Conservation (phyloP, 805 yeast genomes). For the Yarrowia sp. region DNA sequence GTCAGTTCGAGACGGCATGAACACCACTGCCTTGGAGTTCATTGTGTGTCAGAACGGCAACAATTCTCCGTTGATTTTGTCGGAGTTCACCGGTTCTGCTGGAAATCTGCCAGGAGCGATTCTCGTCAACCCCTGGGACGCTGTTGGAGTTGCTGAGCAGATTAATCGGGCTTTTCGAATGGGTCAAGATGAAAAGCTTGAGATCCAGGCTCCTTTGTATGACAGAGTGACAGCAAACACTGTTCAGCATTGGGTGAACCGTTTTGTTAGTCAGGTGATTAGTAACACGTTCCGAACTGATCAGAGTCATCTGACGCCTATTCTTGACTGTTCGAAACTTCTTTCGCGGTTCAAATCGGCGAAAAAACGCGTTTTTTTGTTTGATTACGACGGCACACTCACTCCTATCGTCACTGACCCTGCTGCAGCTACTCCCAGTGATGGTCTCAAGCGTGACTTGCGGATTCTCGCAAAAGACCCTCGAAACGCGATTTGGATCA, state of each 20-base stretch:
- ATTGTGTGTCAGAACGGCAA: slow-evolving; percentile 71
- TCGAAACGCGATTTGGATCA: slow-evolving; percentile 86
- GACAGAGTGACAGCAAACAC: slow-evolving; percentile 65
- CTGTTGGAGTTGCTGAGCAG: slow-evolving; percentile 85
- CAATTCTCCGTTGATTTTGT: slow-evolving; percentile 73
- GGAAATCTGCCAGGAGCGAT: slow-evolving; percentile 46
- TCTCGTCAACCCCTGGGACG: slow-evolving; percentile 95
- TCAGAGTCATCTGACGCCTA: slow-evolving; percentile 67
- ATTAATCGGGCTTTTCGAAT: slow-evolving; percentile 66
- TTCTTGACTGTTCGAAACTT: slow-evolving; percentile 69
- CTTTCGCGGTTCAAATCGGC: slow-evolving; percentile 59
- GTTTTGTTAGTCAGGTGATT: slow-evolving; percentile 50
- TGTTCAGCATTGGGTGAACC: slow-evolving; percentile 75
- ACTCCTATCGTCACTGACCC: slow-evolving; percentile 97
- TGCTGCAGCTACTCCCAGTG: slow-evolving; percentile 95
- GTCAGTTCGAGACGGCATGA: slow-evolving; percentile 93
- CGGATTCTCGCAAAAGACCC: slow-evolving; percentile 68
- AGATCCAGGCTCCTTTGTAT: slow-evolving; percentile 47
- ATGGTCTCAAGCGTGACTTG: slow-evolving; percentile 60
- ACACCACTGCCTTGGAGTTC: slow-evolving; percentile 89
- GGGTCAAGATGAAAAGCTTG: slow-evolving; percentile 47
- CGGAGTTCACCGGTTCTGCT: slow-evolving; percentile 94
- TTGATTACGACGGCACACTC: slow-evolving; percentile 96
- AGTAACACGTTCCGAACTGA: slow-evolving; percentile 41
- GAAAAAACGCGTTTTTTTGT: slow-evolving; percentile 70